These are phyloP conservation scores for Petunia axillaris DNA, from an alignment of 257 asterid species.

Conservation along the genomic window DNA sequence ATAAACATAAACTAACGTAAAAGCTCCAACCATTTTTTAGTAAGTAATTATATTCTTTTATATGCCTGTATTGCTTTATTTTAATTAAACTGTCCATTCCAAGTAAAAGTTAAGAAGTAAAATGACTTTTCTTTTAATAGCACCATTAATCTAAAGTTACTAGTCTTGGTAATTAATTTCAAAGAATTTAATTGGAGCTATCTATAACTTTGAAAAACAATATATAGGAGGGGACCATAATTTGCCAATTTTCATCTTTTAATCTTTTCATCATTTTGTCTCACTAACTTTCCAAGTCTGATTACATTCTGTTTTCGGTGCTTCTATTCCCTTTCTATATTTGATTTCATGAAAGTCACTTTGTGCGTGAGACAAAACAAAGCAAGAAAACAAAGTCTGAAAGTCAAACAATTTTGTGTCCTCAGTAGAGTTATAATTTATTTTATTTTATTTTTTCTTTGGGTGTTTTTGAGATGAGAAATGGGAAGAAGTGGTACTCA, in stretches of 20 bases:
- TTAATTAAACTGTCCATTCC: background rate
- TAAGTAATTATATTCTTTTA: too few relatives aligned
- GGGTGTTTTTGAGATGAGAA: slow-evolving; percentile 23
- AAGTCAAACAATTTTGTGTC: slow-evolving; percentile 18
- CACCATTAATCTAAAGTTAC: background rate
- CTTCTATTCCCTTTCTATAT: slow-evolving; percentile 48
- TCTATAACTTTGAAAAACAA: background rate
- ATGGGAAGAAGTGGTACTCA: slow-evolving; percentile 44
- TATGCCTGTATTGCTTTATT: background rate
- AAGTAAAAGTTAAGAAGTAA: background rate
- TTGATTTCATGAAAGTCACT: slow-evolving; percentile 36
- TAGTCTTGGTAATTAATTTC: background rate
- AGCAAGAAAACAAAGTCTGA: background rate
- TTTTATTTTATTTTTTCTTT: background rate
- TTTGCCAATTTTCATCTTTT: background rate
- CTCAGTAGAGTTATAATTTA: background rate
- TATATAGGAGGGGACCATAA: background rate
- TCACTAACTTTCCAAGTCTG: slow-evolving; percentile 33
- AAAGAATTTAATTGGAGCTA: background rate
- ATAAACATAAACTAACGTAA: background rate
- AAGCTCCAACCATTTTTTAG: background rate
- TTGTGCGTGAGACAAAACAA: background rate
- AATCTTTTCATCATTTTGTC: slow-evolving; percentile 21
- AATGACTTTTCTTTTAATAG: background rate
- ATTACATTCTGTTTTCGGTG: slow-evolving; percentile 49